Evolutionary conservation across 805 yeast genomes (phyloP).

Genomic region (Ogataea parapolymorpha): DNA sequence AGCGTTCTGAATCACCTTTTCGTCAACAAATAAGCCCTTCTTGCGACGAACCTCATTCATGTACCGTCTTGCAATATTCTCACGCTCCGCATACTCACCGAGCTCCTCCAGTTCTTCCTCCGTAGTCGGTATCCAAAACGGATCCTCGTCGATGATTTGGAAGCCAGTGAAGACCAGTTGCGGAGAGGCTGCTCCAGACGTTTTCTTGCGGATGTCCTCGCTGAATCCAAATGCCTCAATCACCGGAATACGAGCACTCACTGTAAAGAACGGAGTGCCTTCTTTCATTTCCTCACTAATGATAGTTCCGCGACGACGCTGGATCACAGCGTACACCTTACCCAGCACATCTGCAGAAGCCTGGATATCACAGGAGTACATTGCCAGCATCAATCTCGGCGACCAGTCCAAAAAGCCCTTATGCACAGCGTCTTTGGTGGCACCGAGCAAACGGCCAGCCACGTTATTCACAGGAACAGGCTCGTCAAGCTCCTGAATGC

Average conservation of each 20-base stretch:
- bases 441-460: slow-evolving; percentile 71
- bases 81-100: slow-evolving; percentile 91
- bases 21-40: slow-evolving; percentile 87
- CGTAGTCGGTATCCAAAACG: slow-evolving; percentile 98
- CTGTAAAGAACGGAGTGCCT: slow-evolving; percentile 94
- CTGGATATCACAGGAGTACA: slow-evolving; percentile 92
- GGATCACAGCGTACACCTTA: slow-evolving; percentile 91
- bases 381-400: slow-evolving; percentile 87
- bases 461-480: slow-evolving; percentile 41
- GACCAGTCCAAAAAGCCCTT: slow-evolving; percentile 73
- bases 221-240: slow-evolving; percentile 96
- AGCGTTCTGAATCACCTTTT: slow-evolving; percentile 85
- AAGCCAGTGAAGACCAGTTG: slow-evolving; percentile 89
- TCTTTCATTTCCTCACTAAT: slow-evolving; percentile 94
- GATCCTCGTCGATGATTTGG: slow-evolving; percentile 84
- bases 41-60: slow-evolving; percentile 79
- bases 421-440: slow-evolving; percentile 71
- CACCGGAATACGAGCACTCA: slow-evolving; percentile 84
- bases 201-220: slow-evolving; percentile 87
- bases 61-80: slow-evolving; percentile 83
- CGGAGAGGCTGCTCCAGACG: slow-evolving; percentile 97
- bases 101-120: slow-evolving; percentile 92
- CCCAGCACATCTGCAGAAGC: slow-evolving; percentile 94
- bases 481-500: slow-evolving; percentile 31
- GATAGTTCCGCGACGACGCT: slow-evolving; percentile 80